Percentiles rank a stretch among this genome's conserved stretches.
Evolutionary conservation across 257 asterid genomes (phyloP).

Genomic region (Plantago ovata): DNA sequence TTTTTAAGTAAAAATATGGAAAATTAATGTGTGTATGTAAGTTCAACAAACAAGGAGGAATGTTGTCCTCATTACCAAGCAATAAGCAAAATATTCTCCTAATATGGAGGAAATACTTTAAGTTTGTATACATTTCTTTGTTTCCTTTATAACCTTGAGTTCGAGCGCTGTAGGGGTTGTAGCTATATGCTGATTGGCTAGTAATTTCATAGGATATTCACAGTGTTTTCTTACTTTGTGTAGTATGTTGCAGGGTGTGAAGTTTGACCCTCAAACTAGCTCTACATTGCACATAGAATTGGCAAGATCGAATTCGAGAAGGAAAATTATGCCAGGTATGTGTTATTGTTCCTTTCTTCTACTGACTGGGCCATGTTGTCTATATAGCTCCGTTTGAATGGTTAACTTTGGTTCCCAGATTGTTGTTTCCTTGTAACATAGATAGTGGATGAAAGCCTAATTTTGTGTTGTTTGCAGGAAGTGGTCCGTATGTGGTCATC

Average conservation of each 20-base stretch:
- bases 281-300: slow-evolving; percentile 84
- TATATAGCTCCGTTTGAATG: not conserved
- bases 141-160: no score
- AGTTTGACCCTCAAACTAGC: slow-evolving; percentile 93
- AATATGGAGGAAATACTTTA: no score
- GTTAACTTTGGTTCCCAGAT: not conserved
- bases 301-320: slow-evolving; percentile 96
- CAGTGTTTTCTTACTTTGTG: not conserved
- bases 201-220: not conserved
- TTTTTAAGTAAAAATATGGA: no score
- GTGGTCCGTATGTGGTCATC: slow-evolving; percentile 92
- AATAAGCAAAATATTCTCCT: no score
- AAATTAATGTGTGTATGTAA: no score
- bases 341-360: not conserved
- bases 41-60: no score
- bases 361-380: not conserved
- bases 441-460: slow-evolving; percentile 15
- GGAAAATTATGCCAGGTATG: slow-evolving; percentile 72
- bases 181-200: no score
- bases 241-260: slow-evolving; percentile 52
- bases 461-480: slow-evolving; percentile 45
- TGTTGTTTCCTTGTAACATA: slow-evolving; percentile 12
- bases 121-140: no score
- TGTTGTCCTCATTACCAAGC: no score
- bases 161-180: no score